Base-by-base conservation (phyloP, 768 basidiomycete genomes). In the Coprinopsis cinerea region DNA sequence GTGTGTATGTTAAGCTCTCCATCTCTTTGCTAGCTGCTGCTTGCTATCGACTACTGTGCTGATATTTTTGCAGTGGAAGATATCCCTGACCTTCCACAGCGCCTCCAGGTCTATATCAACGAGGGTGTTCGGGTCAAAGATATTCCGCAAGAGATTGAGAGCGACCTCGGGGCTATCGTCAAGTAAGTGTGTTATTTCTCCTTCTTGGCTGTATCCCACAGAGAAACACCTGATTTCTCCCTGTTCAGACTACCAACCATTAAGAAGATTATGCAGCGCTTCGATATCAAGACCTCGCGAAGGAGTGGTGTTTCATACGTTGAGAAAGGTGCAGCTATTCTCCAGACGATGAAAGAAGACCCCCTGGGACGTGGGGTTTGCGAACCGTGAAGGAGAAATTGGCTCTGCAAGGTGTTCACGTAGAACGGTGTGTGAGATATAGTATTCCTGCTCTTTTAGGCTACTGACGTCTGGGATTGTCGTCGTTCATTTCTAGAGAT, bases 321-420 rank as follows among this genome's bases (percentile, higher is more conserved):
- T 15, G 47, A 53, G 5, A 41, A 49, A 37, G 57, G 40, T 3
- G 17, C 46, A 0, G 51, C 53, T 14, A 54, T 58, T 34, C 5
- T 51, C 2, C 22, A 40, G 2, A 6, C 52, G 3, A 32, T 40
- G 7, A n/a, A 55, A 23, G 55, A 58, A 4, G 59, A 60, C 45
- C 53, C 55, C 5, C 35, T 55, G 9, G 45, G 51, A 24, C 23
- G 49, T n/a, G 52, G 50, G 52, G 57, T 1, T 6, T 2, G 42
- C 43, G 59, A 17, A 3, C 41, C 0, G n/a, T 58, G 9, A 43
- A 60, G 45, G 59, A 58, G 26, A 50, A 57, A 41, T 47, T 60
- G 11, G 53, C 49, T 1, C 13, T 0, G 1, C n/a, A 52, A 11
- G 51, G 47, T 0, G 48, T 57, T 25, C 57, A 58, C 34, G 56